These are phyloP conservation scores for Steccherinum ochraceum DNA, from an alignment of 768 basidiomycete genomes.

Conservation along the genomic window DNA sequence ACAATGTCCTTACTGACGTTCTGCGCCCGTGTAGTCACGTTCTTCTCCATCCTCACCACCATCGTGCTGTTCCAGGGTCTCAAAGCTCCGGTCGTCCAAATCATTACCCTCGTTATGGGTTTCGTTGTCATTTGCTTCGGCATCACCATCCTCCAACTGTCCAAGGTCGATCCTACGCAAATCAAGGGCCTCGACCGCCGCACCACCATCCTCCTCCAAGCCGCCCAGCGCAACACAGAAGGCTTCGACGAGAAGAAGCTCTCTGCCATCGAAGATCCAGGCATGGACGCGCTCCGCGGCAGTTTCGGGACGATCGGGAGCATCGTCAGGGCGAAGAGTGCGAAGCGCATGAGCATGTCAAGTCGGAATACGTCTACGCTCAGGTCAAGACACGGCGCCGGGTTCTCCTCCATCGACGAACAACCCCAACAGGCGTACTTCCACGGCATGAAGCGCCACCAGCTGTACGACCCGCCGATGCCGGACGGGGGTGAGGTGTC, in stretches of 20 bases:
- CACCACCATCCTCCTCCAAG: conserved; percentile 86
- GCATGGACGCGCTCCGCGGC: conserved; percentile 87
- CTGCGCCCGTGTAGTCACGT: conserved; percentile 62
- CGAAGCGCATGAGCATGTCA: conserved; percentile 24
- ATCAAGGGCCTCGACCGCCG: conserved; percentile 78
- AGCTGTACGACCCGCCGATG: conserved; percentile 86
- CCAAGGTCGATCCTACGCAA: conserved; percentile 82
- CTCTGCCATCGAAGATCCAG: conserved; percentile 76
- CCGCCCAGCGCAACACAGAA: conserved; percentile 68
- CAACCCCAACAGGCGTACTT: conserved; percentile 23
- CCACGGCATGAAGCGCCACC: conserved; percentile 64
- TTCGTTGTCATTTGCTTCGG: conserved; percentile 90
- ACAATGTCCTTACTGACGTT: neutral
- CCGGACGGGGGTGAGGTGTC: conserved; percentile 79
- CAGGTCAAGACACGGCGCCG: conserved; percentile 17
- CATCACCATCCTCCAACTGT: conserved; percentile 93
- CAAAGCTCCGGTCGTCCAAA: conserved; percentile 64
- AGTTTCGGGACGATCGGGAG: conserved; percentile 89
- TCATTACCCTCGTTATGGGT: conserved; percentile 87
- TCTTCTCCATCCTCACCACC: conserved; percentile 79
- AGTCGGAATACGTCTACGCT: conserved; percentile 11
- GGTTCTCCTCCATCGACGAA: conserved; percentile 5
- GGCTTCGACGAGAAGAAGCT: conserved; percentile 58
- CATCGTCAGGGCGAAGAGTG: conserved; percentile 70
- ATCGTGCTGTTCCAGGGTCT: conserved; percentile 89